Evolutionary conservation across 2,329 filamentous ascomycete genomes (phyloP).

Genomic region (Botrytis hyacinthi): DNA sequence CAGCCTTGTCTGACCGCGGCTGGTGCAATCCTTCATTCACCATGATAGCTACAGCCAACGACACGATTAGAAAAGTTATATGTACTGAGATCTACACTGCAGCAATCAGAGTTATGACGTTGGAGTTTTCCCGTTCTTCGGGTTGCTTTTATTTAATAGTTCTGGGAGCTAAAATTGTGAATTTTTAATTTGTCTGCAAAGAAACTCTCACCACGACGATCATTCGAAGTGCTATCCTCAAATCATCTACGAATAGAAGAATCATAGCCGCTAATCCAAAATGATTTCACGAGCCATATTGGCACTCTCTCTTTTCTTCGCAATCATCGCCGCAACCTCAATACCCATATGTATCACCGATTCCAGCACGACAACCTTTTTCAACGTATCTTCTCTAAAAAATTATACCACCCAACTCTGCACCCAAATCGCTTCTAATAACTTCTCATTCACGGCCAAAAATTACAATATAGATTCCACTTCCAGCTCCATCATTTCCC

Average conservation of each 20-base stretch:
- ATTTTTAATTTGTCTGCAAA: neutral
- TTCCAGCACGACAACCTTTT: neutral
- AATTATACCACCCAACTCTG: constrained; percentile 2
- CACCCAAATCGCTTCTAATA: neutral
- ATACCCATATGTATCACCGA: neutral
- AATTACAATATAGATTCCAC: neutral
- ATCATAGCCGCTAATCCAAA: neutral
- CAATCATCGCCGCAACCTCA: neutral
- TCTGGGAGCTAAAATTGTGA: neutral
- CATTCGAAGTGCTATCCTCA: neutral
- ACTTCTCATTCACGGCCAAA: neutral
- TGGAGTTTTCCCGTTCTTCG: neutral
- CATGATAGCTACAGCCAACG: neutral
- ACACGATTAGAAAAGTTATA: neutral
- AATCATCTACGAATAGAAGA: neutral
- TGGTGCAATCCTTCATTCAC: constrained; percentile 5
- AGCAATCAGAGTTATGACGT: neutral
- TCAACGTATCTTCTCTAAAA: neutral
- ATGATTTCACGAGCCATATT: neutral
- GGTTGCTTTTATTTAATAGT: neutral
- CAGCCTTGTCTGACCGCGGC: constrained; percentile 15
- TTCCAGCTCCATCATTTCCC: neutral
- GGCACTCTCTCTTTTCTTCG: neutral
- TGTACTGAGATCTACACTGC: neutral
- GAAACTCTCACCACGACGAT: neutral